Base-by-base conservation (phyloP, 2,329 filamentous ascomycete species). In the Dactylonectria estremocensis region DNA sequence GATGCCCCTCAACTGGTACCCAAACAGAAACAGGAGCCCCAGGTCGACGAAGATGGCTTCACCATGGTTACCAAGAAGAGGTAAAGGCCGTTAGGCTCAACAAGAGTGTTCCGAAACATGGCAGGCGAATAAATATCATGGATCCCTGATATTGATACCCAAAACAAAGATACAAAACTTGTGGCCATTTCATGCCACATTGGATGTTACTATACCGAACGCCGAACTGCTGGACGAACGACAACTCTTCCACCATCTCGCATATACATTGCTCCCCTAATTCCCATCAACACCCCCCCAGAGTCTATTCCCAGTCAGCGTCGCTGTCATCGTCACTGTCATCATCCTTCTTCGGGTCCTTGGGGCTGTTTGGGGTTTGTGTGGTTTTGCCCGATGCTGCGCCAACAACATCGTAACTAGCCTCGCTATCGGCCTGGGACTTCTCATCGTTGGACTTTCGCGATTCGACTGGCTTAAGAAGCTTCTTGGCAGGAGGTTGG, bases 321-420 rank as follows among this genome's bases (percentile, higher is more conserved):
- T 93, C 91, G 35, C 76, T 77, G 31, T 65, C 61, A 4, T 64
- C 61, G 11, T 76, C 74, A 56, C 81, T 85, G 45, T 78, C 76
- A 5, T 87, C 86, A 8, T 77, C 85, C 79, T 87, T 88, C 69
- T 83, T 83, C 18, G 83, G 75, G 37, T 88, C 88, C 78, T 89
- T 90, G 28, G 89, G 89, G 77, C 89, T 91, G 78, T 83, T 89
- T 24, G 94, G 92, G 18, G 94, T 92, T 71, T 93, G 92, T 79
- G 93, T 97, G 43, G 91, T 90, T 50, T 90, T 89, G 55, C 93
- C 93, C 58, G 93, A 95, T 52, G 90, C 86, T 6, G 92, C 91
- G 8, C 93, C 92, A 52, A 99, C 94, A 37, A 99, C 88, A 79
- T 99, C 96, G 80, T 99, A 99, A 83, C 95, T 97, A 18, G 94